Conservation (phyloP, 176 grass and related monocot species). For the Echinochloa phyllopogon region DNA sequence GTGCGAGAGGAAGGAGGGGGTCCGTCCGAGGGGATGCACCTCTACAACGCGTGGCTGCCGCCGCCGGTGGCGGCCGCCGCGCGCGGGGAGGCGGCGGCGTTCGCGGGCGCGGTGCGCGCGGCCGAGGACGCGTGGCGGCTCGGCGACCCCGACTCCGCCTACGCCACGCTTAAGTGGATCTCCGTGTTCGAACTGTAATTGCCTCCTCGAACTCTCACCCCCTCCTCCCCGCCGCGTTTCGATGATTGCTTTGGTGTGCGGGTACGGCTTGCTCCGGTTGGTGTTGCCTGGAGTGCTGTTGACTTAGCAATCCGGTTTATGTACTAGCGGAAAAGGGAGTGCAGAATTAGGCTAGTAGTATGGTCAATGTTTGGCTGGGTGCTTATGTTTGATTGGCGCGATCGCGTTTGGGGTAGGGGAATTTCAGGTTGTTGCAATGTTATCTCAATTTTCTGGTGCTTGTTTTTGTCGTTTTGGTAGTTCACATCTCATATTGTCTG, state of each 20-base stretch:
- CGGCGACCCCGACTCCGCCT: constrained; percentile 71
- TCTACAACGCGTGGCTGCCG: constrained; percentile 97
- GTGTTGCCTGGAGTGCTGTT: not conserved
- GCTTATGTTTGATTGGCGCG: not conserved
- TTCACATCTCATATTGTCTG: not conserved
- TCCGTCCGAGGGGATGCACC: constrained; percentile 61
- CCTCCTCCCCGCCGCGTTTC: not conserved
- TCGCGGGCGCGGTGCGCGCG: constrained; percentile 59
- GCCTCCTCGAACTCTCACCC: not conserved
- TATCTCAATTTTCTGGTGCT: not conserved
- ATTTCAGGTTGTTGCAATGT: not conserved
- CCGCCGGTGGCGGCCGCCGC: constrained; percentile 67
- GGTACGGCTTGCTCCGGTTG: not conserved
- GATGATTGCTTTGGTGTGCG: not conserved
- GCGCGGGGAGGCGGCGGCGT: constrained; percentile 62
- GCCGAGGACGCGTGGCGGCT: constrained; percentile 64
- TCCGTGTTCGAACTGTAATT: constrained; percentile 82
- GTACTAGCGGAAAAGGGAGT: not conserved
- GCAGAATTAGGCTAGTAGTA: not conserved
- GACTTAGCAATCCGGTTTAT: constrained; percentile 2
- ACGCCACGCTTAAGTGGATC: constrained; percentile 96
- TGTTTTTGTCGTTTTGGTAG: not conserved
- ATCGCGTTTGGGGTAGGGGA: not conserved
- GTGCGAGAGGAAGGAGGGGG: not conserved
- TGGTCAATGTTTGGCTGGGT: not conserved